Evolutionary conservation across 129 eudicot genomes (phyloP).

Genomic region (Oenanthe sinensis): DNA sequence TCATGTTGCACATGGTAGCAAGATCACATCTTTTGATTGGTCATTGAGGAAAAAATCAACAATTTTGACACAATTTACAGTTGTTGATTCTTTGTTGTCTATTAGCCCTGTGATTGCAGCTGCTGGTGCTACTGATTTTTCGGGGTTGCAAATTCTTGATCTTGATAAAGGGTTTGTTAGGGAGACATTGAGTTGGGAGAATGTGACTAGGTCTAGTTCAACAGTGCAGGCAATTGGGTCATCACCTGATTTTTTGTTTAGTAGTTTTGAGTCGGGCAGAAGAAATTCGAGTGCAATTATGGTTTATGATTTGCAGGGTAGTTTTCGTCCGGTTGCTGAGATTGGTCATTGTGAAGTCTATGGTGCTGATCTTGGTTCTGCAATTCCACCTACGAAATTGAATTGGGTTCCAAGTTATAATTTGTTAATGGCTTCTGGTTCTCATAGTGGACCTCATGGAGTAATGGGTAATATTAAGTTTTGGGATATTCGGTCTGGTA

Average conservation of each 20-base stretch:
- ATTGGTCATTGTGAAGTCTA: conserved; percentile 68
- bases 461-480: conserved; percentile 62
- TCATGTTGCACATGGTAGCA: conserved; percentile 84
- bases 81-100: conserved; percentile 61
- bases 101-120: conserved; percentile 27
- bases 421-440: conserved; percentile 88
- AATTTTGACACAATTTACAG: conserved; percentile 64
- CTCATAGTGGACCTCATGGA: conserved; percentile 88
- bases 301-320: conserved; percentile 58
- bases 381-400: conserved; percentile 77
- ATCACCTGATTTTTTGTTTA: conserved; percentile 51
- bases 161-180: conserved; percentile 56
- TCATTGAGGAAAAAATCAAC: conserved; percentile 67
- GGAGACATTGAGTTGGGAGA: conserved; percentile 68
- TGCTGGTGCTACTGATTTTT: conserved; percentile 92
- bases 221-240: conserved; percentile 78
- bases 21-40: conserved; percentile 91
- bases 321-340: conserved; percentile 43
- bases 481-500: conserved; percentile 87
- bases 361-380: conserved; percentile 81
- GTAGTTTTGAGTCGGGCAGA: conserved; percentile 75
- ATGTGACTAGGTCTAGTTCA: conserved; percentile 79
- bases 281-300: conserved; percentile 73
- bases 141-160: conserved; percentile 79
- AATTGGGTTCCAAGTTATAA: conserved; percentile 66